Percentiles rank a stretch among this genome's conserved stretches.
Evolutionary conservation across 176 grass and related monocot genomes (phyloP).

Genomic region (Tillandsia fasciculata): DNA sequence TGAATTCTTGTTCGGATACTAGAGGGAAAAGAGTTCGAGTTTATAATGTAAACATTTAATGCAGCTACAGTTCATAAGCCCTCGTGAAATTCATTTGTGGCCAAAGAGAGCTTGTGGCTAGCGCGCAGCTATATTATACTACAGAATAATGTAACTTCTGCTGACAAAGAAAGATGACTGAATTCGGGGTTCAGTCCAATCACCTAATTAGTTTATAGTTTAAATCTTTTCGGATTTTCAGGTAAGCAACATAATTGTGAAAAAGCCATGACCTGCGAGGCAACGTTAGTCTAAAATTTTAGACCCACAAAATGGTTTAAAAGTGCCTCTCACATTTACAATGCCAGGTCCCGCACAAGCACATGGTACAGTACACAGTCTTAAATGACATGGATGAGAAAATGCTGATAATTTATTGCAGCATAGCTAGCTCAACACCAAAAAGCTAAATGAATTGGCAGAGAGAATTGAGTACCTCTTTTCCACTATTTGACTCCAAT

Average conservation of each 20-base stretch:
- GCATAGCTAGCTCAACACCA: not conserved
- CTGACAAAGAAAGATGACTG: too few relatives aligned
- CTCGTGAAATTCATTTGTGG: not conserved
- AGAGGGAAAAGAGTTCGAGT: conserved; percentile 7
- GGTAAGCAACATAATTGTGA: too few relatives aligned
- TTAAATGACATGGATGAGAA: not conserved
- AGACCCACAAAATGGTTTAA: too few relatives aligned
- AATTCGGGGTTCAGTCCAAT: too few relatives aligned
- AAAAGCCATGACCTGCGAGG: too few relatives aligned
- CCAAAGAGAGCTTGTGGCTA: not conserved
- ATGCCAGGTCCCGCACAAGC: too few relatives aligned
- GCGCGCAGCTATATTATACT: not conserved
- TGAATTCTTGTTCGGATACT: not conserved
- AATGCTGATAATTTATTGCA: not conserved
- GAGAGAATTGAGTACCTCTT: conserved; percentile 59
- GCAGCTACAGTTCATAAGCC: not conserved
- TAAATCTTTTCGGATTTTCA: too few relatives aligned
- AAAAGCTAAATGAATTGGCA: not conserved
- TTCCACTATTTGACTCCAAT: conserved; percentile 83
- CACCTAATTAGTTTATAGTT: too few relatives aligned
- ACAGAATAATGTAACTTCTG: too few relatives aligned
- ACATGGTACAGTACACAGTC: too few relatives aligned
- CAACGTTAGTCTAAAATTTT: too few relatives aligned
- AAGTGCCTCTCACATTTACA: too few relatives aligned
- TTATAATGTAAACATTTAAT: not conserved